Evolutionary conservation across 495 filamentous ascomycete species (phyloP), one percentile per base, ranked within the genome.

Genomic region (Penicillium maclennaniae): DNA sequence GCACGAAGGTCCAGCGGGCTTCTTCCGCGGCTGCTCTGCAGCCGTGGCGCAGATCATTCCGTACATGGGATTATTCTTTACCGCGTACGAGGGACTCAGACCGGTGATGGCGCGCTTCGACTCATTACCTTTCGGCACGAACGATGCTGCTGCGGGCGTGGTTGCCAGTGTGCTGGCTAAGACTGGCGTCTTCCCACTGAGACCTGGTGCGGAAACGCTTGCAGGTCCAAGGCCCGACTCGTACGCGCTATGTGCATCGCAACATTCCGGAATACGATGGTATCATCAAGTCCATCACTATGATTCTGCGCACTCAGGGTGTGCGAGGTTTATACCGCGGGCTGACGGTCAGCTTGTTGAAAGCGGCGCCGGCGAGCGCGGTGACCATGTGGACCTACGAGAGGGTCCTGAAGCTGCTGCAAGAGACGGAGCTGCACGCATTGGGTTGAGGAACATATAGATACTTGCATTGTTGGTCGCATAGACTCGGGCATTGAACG

Each of bases 311-410:
- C 56, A 76, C 66, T 14, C 93, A 99, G 66, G 91, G 93, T 2
- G 61, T 79, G 15, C 78, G 88, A 49, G 95, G 93, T 0, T 61
- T 99, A 52, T 99, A 97, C 68, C 77, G 91, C 43, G 93, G 93
- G 3, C 69, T 99, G 54, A 86, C 85, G 4, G 90, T 97, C 3
- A 91, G 90, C 60, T 67, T 99, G 70, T 56, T 97, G 53, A 99
- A 99, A 76, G 91, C 93, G 15, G 95, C 92, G 26, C 93, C 93
- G 43, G 85, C 95, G 19, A 95, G 90, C 69, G 95, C 93, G 2
- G 83, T 96, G 17, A 99, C 93, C 0, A 93, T 99, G 88, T 99
- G 95, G 93, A 97, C 92, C 1, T 97, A 97, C 71, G 93, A 97
- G 71, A 70, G 82, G 58, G 80, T 78, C 6, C 67, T 95, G 67